Base-by-base conservation (phyloP, 2,329 filamentous ascomycete genomes). In the Biscogniauxia marginata region DNA sequence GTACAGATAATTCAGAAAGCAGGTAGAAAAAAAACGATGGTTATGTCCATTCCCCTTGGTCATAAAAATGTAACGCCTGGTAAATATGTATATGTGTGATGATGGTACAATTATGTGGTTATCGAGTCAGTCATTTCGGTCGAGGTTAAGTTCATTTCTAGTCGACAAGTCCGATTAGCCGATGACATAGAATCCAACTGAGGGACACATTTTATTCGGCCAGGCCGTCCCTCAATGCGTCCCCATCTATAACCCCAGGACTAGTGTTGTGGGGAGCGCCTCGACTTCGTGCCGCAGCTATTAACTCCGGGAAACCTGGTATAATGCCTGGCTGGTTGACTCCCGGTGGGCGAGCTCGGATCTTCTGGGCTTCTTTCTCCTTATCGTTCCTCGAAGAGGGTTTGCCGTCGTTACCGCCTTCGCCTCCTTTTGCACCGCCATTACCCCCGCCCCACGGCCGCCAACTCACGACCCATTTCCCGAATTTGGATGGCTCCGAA, bases 271-370 rank as follows among this genome's bases (percentile, higher is more conserved):
- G 78, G 2, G 84, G 81, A 1, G 83, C 75, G 34, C 71, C 77
- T 71, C 74, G 82, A 67, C 71, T 83, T 71, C 74, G 82, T 67
- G 73, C 76, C 1, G 77, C 73, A 2, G 77, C 74, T 71, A 79
- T 77, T 62, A 81, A 84, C 54, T 83, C 78, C 22, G 84, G 79
- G 61, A 93, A 88, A 0, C 90, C 90, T 0, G 88, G 84, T 46
- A 95, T 87, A 0, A 84, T 80, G 0, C 90, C 90, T 1, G 84
- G 80, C 68, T 93, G 90, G 66, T 95, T 95, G 68, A 95, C 91
- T 0, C 90, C 90, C 1, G 89, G 83, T 4, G 82, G 74, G 46
- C 90, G 79, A 46, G 76, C 76, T 30, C 74, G n/a, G 8, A 48
- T 39, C 46, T 63, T 66, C 20, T 57, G 50, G 22, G 25, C 51